These are phyloP conservation scores for Verticillium tricorpus DNA, from an alignment of 2,329 filamentous ascomycete species.

Conservation along the genomic window DNA sequence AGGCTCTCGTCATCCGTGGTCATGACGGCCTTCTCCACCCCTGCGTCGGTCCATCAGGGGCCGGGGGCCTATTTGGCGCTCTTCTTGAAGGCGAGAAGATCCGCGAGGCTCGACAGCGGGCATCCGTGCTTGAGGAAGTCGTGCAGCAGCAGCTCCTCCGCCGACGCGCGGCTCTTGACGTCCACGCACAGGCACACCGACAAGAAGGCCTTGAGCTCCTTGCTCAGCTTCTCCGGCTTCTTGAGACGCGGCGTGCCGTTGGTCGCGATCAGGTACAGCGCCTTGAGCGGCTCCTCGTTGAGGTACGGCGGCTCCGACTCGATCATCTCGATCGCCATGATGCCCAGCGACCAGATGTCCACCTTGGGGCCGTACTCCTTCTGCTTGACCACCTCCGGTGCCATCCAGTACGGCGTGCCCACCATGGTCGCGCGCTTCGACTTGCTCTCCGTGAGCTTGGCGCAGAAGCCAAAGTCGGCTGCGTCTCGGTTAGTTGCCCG, in stretches of 20 bases:
- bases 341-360: constrained; percentile 97
- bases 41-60: background rate
- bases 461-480: constrained; percentile 99
- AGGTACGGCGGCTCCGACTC: constrained; percentile 97
- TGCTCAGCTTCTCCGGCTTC: constrained; percentile 96
- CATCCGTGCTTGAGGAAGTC: constrained; percentile 95
- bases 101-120: constrained; percentile 73
- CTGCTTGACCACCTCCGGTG: constrained; percentile 97
- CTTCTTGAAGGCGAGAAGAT: constrained; percentile 84
- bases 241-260: constrained; percentile 96
- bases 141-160: constrained; percentile 82
- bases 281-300: constrained; percentile 96
- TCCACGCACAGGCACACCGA: constrained; percentile 96
- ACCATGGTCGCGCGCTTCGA: constrained; percentile 99
- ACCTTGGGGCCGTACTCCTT: constrained; percentile 99
- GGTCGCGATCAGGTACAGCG: constrained; percentile 93
- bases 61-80: constrained; percentile 51
- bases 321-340: constrained; percentile 99
- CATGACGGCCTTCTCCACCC: background rate
- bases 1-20: background rate
- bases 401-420: constrained; percentile 99
- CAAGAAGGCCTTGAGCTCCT: constrained; percentile 95
- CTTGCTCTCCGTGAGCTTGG: constrained; percentile 94
- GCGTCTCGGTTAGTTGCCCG: constrained; percentile 24
- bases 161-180: constrained; percentile 88